Conservation (phyloP, 176 grass and related monocot species). For the Cymbopogon citratus region DNA sequence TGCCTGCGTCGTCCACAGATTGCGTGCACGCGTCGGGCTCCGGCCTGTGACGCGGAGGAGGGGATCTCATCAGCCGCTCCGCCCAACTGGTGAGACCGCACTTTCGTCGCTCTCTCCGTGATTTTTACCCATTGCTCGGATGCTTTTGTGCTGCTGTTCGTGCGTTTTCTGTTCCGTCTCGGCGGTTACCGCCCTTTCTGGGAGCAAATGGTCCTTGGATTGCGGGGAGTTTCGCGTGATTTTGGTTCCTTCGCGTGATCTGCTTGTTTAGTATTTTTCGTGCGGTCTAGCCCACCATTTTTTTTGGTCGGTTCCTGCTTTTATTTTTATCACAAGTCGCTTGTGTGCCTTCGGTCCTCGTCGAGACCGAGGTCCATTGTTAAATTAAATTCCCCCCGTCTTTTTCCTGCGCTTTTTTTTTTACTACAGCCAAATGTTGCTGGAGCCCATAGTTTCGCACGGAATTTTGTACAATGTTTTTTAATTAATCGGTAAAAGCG, state of each 20-base stretch:
- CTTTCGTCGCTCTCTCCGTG: not conserved
- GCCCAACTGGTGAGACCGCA: conserved; percentile 30
- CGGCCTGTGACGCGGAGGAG: not conserved
- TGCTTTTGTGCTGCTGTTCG: not conserved
- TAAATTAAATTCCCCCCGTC: not conserved
- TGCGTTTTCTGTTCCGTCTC: not conserved
- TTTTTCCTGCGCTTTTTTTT: not conserved
- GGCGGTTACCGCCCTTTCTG: not conserved
- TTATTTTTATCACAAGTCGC: conserved; percentile 24
- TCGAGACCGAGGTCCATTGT: conserved; percentile 14
- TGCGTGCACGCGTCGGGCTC: not conserved
- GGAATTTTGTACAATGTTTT: too few relatives aligned
- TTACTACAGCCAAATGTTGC: conserved; percentile 9
- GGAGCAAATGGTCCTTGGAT: conserved; percentile 5
- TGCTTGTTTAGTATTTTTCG: too few relatives aligned
- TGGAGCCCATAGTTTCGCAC: too few relatives aligned
- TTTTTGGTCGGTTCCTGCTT: too few relatives aligned
- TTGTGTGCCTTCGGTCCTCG: conserved; percentile 44
- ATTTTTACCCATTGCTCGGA: not conserved
- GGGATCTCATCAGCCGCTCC: conserved; percentile 13
- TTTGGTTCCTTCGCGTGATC: not conserved
- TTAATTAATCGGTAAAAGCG: too few relatives aligned
- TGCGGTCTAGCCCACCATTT: too few relatives aligned
- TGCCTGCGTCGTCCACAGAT: not conserved
- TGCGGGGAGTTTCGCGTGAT: not conserved